These are phyloP conservation scores for Auricularia sp. DNA, from an alignment of 768 basidiomycete genomes.

Conservation along the genomic window DNA sequence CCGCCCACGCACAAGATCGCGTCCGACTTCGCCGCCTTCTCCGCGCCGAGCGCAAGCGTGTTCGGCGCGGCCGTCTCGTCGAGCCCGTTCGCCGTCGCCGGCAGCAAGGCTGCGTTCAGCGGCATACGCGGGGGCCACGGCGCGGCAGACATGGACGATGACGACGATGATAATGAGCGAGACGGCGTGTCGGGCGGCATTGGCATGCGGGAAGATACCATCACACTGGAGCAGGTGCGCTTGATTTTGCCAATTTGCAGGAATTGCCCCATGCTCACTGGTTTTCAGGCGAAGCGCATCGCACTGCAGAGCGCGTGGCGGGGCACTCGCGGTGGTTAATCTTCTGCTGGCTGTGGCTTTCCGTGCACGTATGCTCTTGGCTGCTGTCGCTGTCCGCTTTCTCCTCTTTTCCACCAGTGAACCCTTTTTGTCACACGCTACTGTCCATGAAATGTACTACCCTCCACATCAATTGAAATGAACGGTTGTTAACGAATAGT, in stretches of 20 bases:
- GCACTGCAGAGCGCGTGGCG: constrained; percentile 89
- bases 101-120: constrained; percentile 77
- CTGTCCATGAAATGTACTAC: too few relatives aligned
- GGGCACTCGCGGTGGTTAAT: constrained; percentile 39
- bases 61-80: constrained; percentile 75
- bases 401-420: too few relatives aligned
- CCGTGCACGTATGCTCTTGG: background rate
- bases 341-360: background rate
- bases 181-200: constrained; percentile 52
- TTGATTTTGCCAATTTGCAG: background rate
- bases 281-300: constrained; percentile 61
- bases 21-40: constrained; percentile 79
- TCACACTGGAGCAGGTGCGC: constrained; percentile 82
- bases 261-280: constrained; percentile 6
- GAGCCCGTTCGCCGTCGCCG: constrained; percentile 70
- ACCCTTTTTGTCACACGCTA: too few relatives aligned
- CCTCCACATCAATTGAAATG: too few relatives aligned
- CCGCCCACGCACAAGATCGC: constrained; percentile 75
- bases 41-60: constrained; percentile 66
- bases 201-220: constrained; percentile 70
- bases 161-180: constrained; percentile 43
- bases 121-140: constrained; percentile 45
- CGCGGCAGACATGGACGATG: constrained; percentile 68
- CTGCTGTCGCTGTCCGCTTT: background rate
- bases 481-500: too few relatives aligned